Base-by-base conservation (phyloP, 352 stramenopile species). In the Pythium brachiatum region DNA sequence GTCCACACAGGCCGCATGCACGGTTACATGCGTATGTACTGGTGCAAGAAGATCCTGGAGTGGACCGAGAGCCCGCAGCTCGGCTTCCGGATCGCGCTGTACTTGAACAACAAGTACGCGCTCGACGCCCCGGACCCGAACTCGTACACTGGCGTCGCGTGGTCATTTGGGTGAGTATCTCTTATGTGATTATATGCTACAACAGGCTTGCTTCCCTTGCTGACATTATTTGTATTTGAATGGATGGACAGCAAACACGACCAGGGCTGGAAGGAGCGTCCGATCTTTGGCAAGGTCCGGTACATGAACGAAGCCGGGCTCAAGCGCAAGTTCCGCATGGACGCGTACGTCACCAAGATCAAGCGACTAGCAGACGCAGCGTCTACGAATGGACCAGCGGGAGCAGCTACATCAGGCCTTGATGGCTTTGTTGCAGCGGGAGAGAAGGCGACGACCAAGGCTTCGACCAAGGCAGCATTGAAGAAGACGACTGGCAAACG, bases 301-400 rank as follows among this genome's bases (percentile, higher is more conserved):
- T 99, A 94, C 74, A 99, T 99, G 97, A 99, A 99, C 74, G 98
- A 99, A 73, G 79, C 86, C 25, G 97, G 97, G 39, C 98, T 98
- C 68, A 98, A 98, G 73, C 89, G 97, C 41, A 99, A 99, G 77
- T 99, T 99, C 71, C 88, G 97, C 69, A 97, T 99, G 68, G 83
- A 89, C 18, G 82, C 72, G 12, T 95, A 95, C 64, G 67, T 95
- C 32, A 55, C 65, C 23, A 90, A 89, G 62, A 77, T 84, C 26
- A 62, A 75, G 34, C 50, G 57, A 36, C 63, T 70, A 7, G 53
- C 32, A 29, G 4, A n/a, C 27, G 20, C 38, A 32, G 53, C 18
- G n/a, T n/a, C 20, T 9, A 58, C 52, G 20, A 66, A 61, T 16
- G 48, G 53, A 26, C 48, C 65, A 78, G 11, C 69, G 59, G 36